Evolutionary conservation across 176 grass and related monocot species (phyloP).

Genomic region (Guadua angustifolia): DNA sequence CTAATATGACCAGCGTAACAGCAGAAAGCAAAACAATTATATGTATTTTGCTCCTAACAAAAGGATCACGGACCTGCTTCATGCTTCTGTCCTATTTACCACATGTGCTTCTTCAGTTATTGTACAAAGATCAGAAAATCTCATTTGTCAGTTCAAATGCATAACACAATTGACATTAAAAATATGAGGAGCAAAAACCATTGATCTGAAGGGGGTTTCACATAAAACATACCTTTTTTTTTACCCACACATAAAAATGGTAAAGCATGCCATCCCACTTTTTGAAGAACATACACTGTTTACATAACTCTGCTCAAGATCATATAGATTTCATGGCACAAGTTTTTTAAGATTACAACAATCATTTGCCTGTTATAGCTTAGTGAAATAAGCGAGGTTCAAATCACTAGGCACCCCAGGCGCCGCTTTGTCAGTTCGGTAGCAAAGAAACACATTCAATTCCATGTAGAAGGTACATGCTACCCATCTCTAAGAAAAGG

Average conservation of each 20-base stretch:
- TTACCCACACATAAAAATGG: background rate
- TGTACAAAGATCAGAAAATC: conserved; percentile 10
- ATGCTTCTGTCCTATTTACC: background rate
- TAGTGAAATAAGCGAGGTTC: background rate
- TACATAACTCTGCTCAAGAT: background rate
- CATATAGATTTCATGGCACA: background rate
- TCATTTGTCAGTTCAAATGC: conserved; percentile 16
- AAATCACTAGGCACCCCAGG: background rate
- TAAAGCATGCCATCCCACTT: background rate
- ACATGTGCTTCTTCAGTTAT: conserved; percentile 24
- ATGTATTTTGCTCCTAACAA: conserved; percentile 18
- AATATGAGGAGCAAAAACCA: background rate
- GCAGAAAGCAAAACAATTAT: conserved; percentile 23
- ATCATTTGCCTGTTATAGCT: background rate
- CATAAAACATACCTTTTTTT: background rate
- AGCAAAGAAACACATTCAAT: conserved; percentile 2
- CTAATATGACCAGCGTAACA: conserved; percentile 26
- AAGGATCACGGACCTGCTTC: conserved; percentile 11
- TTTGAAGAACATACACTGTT: background rate
- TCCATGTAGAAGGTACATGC: background rate
- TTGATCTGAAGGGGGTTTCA: background rate
- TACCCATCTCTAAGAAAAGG: background rate
- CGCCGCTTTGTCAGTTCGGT: background rate
- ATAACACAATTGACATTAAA: background rate
- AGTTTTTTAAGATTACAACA: background rate